A percentile compares a stretch with the other conserved stretches of the same genome.
Conservation (phyloP, 1,284 basidiomycete genomes). For the Ustilago loliicola region DNA sequence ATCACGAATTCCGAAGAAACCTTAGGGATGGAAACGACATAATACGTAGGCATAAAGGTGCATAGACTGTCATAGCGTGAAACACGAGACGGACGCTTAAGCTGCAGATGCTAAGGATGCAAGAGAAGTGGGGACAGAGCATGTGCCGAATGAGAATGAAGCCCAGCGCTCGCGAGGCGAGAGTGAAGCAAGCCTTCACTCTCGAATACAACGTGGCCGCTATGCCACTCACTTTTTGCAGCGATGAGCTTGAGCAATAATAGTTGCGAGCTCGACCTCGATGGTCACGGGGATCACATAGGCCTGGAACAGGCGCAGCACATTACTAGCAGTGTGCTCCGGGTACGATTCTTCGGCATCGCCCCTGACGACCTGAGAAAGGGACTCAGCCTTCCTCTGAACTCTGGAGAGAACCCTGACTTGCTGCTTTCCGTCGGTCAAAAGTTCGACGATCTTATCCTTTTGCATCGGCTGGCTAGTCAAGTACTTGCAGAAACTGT, state of each 20-base stretch:
- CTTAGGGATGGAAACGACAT: not conserved
- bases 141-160: not conserved
- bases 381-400: slow-evolving; percentile 11
- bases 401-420: slow-evolving; percentile 18
- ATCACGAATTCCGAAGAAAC: not conserved
- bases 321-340: not conserved
- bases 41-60: not conserved
- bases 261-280: slow-evolving; percentile 13
- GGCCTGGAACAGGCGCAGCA: slow-evolving; percentile 37
- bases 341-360: slow-evolving; percentile 11
- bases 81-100: not conserved
- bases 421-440: slow-evolving; percentile 21
- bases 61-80: not conserved
- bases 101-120: no score
- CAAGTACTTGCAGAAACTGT: slow-evolving; percentile 13
- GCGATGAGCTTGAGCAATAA: not conserved
- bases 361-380: not conserved
- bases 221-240: slow-evolving; percentile 5
- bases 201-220: not conserved
- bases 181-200: not conserved
- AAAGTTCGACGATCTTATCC: not conserved
- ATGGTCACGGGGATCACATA: slow-evolving; percentile 44
- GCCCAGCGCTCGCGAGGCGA: not conserved
- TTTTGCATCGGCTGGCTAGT: not conserved
- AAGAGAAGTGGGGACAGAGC: not conserved